These are phyloP conservation scores for Picea abies DNA, from an alignment of 83 land plant species.

Conservation along the genomic window DNA sequence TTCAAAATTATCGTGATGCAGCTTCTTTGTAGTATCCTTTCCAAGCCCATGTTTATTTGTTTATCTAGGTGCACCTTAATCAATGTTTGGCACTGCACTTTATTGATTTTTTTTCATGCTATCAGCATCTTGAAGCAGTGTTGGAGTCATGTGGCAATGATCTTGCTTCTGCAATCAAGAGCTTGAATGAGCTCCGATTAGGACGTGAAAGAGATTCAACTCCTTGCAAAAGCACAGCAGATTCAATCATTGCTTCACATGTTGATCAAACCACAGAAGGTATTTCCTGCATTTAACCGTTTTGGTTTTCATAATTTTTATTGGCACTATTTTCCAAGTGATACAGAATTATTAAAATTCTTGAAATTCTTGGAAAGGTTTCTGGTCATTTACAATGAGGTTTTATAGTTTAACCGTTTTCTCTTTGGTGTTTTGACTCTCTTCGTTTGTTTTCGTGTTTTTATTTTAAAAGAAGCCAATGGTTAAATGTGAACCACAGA, in stretches of 20 bases:
- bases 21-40: no score
- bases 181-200: slow-evolving; percentile 62
- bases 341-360: no score
- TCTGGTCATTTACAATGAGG: not conserved
- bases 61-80: not conserved
- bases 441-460: not conserved
- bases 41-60: no score
- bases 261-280: slow-evolving; percentile 19
- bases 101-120: not conserved
- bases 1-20: no score
- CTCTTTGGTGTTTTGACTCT: not conserved
- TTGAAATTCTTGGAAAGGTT: not conserved
- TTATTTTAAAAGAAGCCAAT: not conserved
- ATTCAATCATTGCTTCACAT: slow-evolving; percentile 6
- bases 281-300: not conserved
- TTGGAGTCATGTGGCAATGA: slow-evolving; percentile 74
- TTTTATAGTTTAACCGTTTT: not conserved
- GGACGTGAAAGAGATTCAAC: slow-evolving; percentile 28
- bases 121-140: slow-evolving; percentile 75
- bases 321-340: not conserved
- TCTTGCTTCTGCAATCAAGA: slow-evolving; percentile 78
- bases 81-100: not conserved
- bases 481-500: not conserved
- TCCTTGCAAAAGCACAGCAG: slow-evolving; percentile 19
- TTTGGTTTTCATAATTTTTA: not conserved